These are phyloP conservation scores for Debaryomyces singareniensis DNA, from an alignment of 1,139 yeast species.

Conservation along the genomic window DNA sequence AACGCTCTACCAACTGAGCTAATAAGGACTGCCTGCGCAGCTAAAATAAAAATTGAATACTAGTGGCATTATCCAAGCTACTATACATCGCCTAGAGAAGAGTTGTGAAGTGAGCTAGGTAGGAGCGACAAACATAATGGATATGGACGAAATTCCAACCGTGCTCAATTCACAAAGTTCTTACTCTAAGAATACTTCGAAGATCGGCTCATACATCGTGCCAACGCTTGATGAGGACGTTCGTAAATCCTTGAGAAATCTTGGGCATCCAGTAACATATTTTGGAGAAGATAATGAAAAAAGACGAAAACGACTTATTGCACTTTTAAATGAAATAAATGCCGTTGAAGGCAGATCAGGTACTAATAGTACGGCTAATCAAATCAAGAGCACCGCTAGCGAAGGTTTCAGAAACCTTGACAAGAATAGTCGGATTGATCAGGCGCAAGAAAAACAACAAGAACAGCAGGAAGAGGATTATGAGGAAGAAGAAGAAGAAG, in stretches of 20 bases:
- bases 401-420: background rate
- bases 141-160: conserved; percentile 17
- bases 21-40: conserved; percentile 4
- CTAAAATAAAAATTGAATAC: background rate
- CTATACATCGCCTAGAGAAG: background rate
- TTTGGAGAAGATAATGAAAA: conserved; percentile 59
- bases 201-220: conserved; percentile 14
- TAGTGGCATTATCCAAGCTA: too few relatives aligned
- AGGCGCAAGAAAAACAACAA: conserved; percentile 8
- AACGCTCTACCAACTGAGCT: conserved; percentile 7
- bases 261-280: conserved; percentile 55
- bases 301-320: conserved; percentile 51
- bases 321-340: conserved; percentile 14
- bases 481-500: conserved; percentile 43
- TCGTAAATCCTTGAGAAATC: conserved; percentile 33
- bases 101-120: too few relatives aligned
- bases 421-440: too few relatives aligned
- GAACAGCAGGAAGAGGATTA: conserved; percentile 14
- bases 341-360: background rate
- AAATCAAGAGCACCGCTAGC: too few relatives aligned
- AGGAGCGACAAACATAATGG: too few relatives aligned
- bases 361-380: too few relatives aligned
- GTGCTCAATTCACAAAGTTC: conserved; percentile 14
- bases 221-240: conserved; percentile 68
- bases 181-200: conserved; percentile 2